Conservation (phyloP, 2,329 filamentous ascomycete species). For the Fonsecaea pedrosoi region DNA sequence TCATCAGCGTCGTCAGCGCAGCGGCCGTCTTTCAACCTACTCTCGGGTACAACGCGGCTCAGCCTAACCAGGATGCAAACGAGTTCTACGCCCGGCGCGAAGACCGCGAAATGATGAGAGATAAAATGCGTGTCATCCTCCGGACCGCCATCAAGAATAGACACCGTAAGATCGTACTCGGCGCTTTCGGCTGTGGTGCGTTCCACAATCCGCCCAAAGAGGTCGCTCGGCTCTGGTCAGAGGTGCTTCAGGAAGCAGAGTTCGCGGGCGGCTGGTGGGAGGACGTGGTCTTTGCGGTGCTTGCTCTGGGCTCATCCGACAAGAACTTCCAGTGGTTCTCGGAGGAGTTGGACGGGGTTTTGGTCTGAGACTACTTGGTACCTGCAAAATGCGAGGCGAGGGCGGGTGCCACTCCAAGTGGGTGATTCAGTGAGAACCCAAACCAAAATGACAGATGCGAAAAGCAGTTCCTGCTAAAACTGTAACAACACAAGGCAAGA, state of each 20-base stretch:
- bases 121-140: slow-evolving; percentile 68
- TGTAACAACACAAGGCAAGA: no score
- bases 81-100: slow-evolving; percentile 49
- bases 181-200: slow-evolving; percentile 72
- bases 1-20: slow-evolving; percentile 66
- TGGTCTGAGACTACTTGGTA: slow-evolving; percentile 18
- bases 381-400: neutral
- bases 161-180: slow-evolving; percentile 68
- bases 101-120: slow-evolving; percentile 63
- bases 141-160: slow-evolving; percentile 64
- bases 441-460: neutral
- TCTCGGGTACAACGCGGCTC: neutral
- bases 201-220: slow-evolving; percentile 68
- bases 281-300: slow-evolving; percentile 69
- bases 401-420: neutral
- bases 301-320: slow-evolving; percentile 44
- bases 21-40: slow-evolving; percentile 60
- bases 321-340: slow-evolving; percentile 38
- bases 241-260: slow-evolving; percentile 66
- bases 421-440: neutral
- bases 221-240: slow-evolving; percentile 68
- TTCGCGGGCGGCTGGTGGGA: slow-evolving; percentile 70
- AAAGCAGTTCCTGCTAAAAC: neutral
- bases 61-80: slow-evolving; percentile 1
- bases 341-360: slow-evolving; percentile 32